Evolutionary conservation across 352 stramenopile species (phyloP).

Genomic region (Saprolegnia parasitica): DNA sequence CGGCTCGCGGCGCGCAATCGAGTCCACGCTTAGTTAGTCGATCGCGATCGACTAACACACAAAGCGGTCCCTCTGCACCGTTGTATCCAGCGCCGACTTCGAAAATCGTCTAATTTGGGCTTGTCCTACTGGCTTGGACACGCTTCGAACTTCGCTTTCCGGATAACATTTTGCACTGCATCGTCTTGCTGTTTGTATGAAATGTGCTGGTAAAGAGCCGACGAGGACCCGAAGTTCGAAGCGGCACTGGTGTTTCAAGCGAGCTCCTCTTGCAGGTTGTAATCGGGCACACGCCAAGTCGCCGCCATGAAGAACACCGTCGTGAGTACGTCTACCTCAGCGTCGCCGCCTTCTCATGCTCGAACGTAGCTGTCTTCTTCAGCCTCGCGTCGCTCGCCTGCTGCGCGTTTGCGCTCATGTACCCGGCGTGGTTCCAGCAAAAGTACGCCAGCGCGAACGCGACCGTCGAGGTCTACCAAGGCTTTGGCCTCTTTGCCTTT

Average conservation of each 20-base stretch:
- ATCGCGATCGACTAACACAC: too few species aligned
- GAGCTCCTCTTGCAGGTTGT: too few species aligned
- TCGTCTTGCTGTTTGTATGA: not conserved
- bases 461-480: conserved; percentile 59
- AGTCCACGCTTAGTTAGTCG: too few species aligned
- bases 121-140: not conserved
- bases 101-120: not conserved
- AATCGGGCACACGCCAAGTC: not conserved
- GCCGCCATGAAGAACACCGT: conserved; percentile 6
- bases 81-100: not conserved
- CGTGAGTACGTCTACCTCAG: not conserved
- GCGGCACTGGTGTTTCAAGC: too few species aligned
- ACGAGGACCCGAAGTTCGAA: not conserved
- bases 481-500: conserved; percentile 76
- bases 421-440: conserved; percentile 82
- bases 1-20: too few species aligned
- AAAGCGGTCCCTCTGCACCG: too few species aligned
- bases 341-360: not conserved
- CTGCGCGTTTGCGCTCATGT: conserved; percentile 71
- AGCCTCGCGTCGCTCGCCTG: conserved; percentile 66
- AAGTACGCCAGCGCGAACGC: conserved; percentile 39
- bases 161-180: too few species aligned
- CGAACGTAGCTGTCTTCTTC: conserved; percentile 56
- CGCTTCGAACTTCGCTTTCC: not conserved
- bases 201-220: not conserved